Base-by-base conservation (phyloP, 768 basidiomycete species). In the Dentipellis fragilis region DNA sequence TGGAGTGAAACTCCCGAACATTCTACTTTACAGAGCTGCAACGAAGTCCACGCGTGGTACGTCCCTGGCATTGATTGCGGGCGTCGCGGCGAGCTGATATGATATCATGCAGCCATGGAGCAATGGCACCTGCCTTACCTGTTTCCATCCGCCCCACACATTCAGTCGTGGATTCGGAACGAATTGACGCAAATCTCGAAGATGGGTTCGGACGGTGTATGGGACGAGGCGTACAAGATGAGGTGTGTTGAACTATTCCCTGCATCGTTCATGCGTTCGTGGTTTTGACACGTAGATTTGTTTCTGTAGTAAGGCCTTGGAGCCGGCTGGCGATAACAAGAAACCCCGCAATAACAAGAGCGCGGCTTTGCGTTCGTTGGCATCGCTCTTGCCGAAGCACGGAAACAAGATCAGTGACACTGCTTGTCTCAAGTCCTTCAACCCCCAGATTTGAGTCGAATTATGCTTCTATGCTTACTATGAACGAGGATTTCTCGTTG, bases 141-240 rank as follows among this genome's bases (percentile, higher is more conserved):
- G 11, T 23, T 51, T 39, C 16, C 61, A 70, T 68, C 42, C 58
- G 11, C 61, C 70, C 17, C 58, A 57, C 34, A 42, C 56, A 8
- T 49, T 59, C 4, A 66, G 60, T 51, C 72, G 73, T 58, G 56
- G 58, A 11, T 63, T 74, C 37, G 64, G 67, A 6, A 73, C 72
- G 62, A 47, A 22, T 49, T 55, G 29, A 6, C 29, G 29, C 29
- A 29, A 29, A 29, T 29, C 29, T 29, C 29, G 3, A 29, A 29
- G 29, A 29, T 29, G 29, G 29, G 29, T 6, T 29, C 6, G 29
- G 29, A 29, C 29, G 29, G 3, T 3, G 29, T 29, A 29, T 29
- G 29, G 29, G 29, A 29, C 29, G 29, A 29, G 29, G 29, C 29
- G 29, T 29, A 29, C 29, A 29, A 29, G 29, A 29, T 29, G 3